Base-by-base conservation (phyloP, 2,329 filamentous ascomycete species). In the Lecanicillium sp. region DNA sequence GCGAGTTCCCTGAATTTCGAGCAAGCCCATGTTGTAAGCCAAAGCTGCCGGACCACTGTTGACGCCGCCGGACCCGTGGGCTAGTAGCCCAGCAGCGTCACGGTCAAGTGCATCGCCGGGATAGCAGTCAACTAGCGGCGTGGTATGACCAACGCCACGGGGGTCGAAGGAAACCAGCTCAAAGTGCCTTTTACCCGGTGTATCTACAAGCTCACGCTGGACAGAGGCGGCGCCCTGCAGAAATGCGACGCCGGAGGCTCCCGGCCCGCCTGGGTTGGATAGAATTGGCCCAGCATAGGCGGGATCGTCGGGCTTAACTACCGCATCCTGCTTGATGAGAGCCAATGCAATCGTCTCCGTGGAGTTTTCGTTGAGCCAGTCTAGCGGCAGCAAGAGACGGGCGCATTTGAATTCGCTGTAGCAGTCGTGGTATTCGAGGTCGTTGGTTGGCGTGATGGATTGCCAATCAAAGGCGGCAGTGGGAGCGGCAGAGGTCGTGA, bases 91-190 rank as follows among this genome's bases (percentile, higher is more conserved):
- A 44, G 60, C 45, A 49, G 59, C 56, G 6, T 57, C 55, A 2
- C 67, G 61, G 2, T 62, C 60, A 6, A 66, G 54, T 7, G 54
- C 26, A 27, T 62, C 56, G 2, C 44, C 49, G 14, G 57, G 55
- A 51, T 63, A 73, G 59, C 71, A 74, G 43, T 70, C 61, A 1
- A 64, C 61, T 10, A 40, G 45, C 0, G 71, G 71, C 6, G 61
- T 62, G 3, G 64, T 67, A 47, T 60, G 54, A 2, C 58, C 62
- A 5, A 73, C 52, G 19, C 70, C 72, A 4, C 71, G 64, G 0
- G 71, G 71, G 52, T 74, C 71, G 52, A 71, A 74, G 6, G 64
- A 64, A 4, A 74, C 52, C 14, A 72, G 61, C 46, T 70, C 68
- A 35, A 70, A 70, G 50, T 69, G 65, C 5, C 58, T 59, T 21